These are phyloP conservation scores for Colletotrichum magnum DNA, from an alignment of 2,329 filamentous ascomycete genomes.

Conservation along the genomic window DNA sequence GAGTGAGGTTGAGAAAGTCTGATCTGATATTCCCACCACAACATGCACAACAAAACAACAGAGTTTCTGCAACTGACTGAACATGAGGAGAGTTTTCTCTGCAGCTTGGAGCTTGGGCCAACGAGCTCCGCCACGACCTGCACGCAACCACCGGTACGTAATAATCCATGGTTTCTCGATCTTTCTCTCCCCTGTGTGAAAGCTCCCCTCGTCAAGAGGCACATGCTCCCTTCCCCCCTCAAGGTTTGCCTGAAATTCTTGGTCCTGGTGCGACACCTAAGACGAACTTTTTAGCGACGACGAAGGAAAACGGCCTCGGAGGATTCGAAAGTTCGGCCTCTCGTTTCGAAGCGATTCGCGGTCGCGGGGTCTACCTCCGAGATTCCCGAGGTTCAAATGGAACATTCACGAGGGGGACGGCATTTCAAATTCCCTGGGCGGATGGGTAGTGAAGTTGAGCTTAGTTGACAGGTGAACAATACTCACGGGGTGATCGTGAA, in stretches of 20 bases:
- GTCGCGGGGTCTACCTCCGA: not conserved
- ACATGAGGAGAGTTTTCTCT: conserved; percentile 7
- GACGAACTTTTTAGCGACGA: conserved; percentile 14
- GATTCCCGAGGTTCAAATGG: not conserved
- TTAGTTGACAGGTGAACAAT: too few species aligned
- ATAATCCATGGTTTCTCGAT: not conserved
- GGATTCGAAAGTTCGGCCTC: conserved; percentile 1
- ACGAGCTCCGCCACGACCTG: not conserved
- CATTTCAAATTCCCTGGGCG: too few species aligned
- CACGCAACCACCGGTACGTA: not conserved
- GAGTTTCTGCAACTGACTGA: not conserved
- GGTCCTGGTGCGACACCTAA: conserved; percentile 1
- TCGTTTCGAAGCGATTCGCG: not conserved
- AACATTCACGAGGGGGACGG: not conserved
- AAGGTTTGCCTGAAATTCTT: not conserved
- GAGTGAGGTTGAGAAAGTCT: conserved; percentile 8
- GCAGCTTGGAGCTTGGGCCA: conserved; percentile 34
- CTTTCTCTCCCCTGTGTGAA: not conserved
- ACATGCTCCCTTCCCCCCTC: too few species aligned
- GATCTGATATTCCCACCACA: not conserved
- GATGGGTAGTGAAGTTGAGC: too few species aligned
- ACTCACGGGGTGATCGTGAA: too few species aligned
- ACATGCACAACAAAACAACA: not conserved
- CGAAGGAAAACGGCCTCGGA: not conserved
- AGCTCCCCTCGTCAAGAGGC: not conserved